A percentile compares a stretch with the other conserved stretches of the same genome.
Conservation (phyloP, 2,329 filamentous ascomycete species). For the Hyphodiscus sp. region DNA sequence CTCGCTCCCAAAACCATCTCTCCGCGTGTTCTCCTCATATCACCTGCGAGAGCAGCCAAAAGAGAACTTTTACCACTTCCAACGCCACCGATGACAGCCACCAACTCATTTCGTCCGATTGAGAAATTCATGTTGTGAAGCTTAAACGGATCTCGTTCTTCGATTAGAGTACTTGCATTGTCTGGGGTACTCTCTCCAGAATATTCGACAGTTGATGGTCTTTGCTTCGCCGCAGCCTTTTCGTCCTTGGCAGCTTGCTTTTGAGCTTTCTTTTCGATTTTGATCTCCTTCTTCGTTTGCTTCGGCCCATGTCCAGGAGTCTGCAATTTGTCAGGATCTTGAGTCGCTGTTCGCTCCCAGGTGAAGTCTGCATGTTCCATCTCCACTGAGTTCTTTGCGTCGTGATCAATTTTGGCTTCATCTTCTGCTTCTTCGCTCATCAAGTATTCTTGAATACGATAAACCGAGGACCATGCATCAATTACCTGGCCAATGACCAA, state of each 20-base stretch:
- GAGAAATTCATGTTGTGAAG: constrained; percentile 61
- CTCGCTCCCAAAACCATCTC: constrained; percentile 70
- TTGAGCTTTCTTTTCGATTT: constrained; percentile 35
- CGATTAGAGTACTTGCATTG: constrained; percentile 48
- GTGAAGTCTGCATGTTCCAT: constrained; percentile 72
- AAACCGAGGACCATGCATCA: constrained; percentile 79
- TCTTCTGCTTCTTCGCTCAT: constrained; percentile 79
- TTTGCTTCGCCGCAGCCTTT: constrained; percentile 23
- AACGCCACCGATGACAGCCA: constrained; percentile 83
- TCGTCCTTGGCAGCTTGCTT: constrained; percentile 37
- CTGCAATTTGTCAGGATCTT: constrained; percentile 40
- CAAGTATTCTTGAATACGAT: constrained; percentile 82
- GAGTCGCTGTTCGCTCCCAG: constrained; percentile 67
- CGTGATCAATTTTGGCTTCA: constrained; percentile 48
- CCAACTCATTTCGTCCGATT: constrained; percentile 67
- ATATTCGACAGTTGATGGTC: constrained; percentile 28
- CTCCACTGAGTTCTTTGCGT: constrained; percentile 63
- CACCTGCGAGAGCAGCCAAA: constrained; percentile 81
- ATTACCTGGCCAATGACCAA: constrained; percentile 83
- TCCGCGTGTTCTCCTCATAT: constrained; percentile 81
- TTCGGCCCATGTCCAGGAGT: constrained; percentile 51
- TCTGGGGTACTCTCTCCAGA: constrained; percentile 41
- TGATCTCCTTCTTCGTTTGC: constrained; percentile 40
- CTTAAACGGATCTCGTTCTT: constrained; percentile 60
- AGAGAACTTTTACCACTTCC: constrained; percentile 88